These are phyloP conservation scores for Naegleria fowleri DNA, from an alignment of 208 protist genomes.

Conservation along the genomic window DNA sequence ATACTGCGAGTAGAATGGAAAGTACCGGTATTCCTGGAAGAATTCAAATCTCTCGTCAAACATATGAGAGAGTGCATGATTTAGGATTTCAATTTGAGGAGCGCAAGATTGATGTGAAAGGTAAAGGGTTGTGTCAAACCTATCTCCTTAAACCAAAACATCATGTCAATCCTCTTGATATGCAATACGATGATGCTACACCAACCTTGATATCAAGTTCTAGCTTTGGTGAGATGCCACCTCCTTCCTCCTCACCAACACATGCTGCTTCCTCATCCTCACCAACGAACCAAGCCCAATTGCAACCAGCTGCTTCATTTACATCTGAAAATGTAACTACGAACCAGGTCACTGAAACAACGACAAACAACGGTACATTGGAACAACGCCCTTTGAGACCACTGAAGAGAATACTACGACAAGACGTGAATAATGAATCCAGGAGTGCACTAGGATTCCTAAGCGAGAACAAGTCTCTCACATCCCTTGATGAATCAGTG, in stretches of 20 bases:
- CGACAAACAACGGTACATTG: too few relatives aligned
- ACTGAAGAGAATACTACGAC: background rate
- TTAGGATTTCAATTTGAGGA: constrained; percentile 13
- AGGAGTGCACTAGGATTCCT: background rate
- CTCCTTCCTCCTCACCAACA: too few relatives aligned
- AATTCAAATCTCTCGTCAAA: constrained; percentile 29
- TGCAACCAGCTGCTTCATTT: background rate
- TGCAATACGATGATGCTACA: background rate
- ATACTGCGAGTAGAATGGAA: too few relatives aligned
- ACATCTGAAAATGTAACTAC: background rate
- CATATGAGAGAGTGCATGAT: background rate
- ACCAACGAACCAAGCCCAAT: background rate
- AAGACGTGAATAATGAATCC: background rate
- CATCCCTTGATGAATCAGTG: too few relatives aligned
- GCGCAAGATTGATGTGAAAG: background rate
- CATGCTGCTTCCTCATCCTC: too few relatives aligned
- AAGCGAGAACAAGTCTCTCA: background rate
- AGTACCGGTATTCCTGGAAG: constrained; percentile 24
- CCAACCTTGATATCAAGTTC: too few relatives aligned
- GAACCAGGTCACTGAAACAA: too few relatives aligned
- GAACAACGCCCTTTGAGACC: too few relatives aligned
- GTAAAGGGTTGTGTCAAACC: background rate
- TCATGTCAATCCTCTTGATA: background rate
- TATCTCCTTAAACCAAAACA: background rate
- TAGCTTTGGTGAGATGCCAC: too few relatives aligned